Base-by-base conservation (phyloP, 129 eudicot genomes). In the Chrysanthemum seticuspe region DNA sequence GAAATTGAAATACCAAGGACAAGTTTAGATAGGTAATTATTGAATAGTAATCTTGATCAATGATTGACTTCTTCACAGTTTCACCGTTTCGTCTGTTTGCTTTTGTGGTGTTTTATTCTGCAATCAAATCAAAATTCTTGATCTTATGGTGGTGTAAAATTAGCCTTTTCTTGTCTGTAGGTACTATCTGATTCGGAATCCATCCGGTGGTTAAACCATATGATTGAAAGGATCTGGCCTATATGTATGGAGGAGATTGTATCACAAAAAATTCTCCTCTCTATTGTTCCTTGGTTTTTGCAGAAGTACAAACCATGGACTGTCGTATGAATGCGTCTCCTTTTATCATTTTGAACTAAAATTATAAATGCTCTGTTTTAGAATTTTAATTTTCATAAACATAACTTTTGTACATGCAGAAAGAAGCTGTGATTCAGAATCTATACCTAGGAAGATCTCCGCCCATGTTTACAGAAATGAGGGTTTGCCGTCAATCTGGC, bases 241-340 rank as follows among this genome's bases (percentile, higher is more conserved):
- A 74, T 94, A 61, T 94, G 96, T 79, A 78, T 94, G 91, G 97
- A 90, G 65, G 82, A 86, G 48, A 88, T 90, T 62, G 83, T 94
- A 45, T 94, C 98, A 5, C 96, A 90, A 79, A 90, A 83, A 49
- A 78, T 94, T 72, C 89, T 94, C 48, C 92, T 87, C 34, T 91
- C 97, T 14, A 94, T 94, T 4, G 62, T 94, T 36, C 98, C 98
- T 21, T 94, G 98, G 98, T 94, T 94, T 79, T 73, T 94, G 85
- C 85, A 94, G 64, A 94, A 94, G 79, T 94, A 90, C 81, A 94
- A 94, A 65, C 98, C 98, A 18, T 94, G 98, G 98, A 94, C 93
- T 13, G 96, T 79, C 80, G 98, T 94, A 89, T 57, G 91, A 40
- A 13, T 78, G 2, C 48, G 48, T 23, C 58, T 76, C 25, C 60